Conservation (phyloP, 345 rosid species). For the Lepidium aucheri region DNA sequence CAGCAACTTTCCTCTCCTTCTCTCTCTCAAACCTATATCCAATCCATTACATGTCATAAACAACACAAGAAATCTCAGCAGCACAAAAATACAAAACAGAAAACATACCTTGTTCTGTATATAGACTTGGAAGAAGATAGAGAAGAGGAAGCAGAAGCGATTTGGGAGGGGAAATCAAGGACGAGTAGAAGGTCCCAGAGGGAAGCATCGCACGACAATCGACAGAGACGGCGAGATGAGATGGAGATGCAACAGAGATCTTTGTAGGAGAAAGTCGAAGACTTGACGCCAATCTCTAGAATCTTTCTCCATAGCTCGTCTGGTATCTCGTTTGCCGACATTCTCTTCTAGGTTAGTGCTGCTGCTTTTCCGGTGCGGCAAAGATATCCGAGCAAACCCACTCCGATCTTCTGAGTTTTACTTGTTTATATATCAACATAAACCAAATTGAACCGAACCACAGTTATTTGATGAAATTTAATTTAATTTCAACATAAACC, state of each 20-base stretch:
- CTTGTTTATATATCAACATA: too few relatives aligned
- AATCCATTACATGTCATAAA: not conserved
- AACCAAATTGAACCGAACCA: too few relatives aligned
- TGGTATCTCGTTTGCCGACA: conserved; percentile 40
- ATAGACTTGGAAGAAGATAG: conserved; percentile 28
- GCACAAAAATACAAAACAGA: not conserved
- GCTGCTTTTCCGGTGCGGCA: not conserved
- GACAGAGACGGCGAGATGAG: conserved; percentile 59
- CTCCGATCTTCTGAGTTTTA: too few relatives aligned
- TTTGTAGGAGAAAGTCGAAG: conserved; percentile 37
- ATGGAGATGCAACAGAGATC: conserved; percentile 84
- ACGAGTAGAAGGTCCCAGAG: conserved; percentile 57
- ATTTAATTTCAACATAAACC: too few relatives aligned
- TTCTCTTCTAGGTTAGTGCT: not conserved
- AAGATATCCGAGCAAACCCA: not conserved
- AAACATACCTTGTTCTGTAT: conserved; percentile 43
- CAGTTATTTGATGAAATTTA: too few relatives aligned
- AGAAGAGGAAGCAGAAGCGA: conserved; percentile 23
- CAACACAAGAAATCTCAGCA: not conserved
- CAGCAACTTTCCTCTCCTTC: conserved; percentile 45
- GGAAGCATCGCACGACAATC: conserved; percentile 55
- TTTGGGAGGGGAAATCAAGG: conserved; percentile 35
- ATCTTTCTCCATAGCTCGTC: conserved; percentile 80
- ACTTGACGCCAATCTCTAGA: conserved; percentile 44
- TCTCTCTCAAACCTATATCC: conserved; percentile 71